phyloP scores from a whole-genome alignment of 1,284 basidiomycete genomes.

The Leccinum griseonigrum region DNA sequence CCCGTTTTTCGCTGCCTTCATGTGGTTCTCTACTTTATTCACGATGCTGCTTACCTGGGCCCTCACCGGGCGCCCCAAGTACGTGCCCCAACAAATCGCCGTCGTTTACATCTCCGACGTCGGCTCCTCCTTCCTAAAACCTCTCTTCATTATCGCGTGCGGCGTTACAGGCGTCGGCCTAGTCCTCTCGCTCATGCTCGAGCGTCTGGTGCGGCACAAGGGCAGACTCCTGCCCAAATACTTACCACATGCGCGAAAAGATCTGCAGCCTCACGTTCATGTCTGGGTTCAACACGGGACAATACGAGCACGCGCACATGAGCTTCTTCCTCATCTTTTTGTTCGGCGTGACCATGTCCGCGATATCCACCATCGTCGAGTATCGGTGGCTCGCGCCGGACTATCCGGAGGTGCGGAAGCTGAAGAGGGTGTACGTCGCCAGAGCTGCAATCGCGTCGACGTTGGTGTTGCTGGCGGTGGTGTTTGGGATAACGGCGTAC shows the following conservation, averaged over 20 bases:
- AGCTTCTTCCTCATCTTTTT: slow-evolving; percentile 54
- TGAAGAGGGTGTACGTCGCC: slow-evolving; percentile 53
- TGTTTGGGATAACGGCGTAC: slow-evolving; percentile 55
- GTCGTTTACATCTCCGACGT: slow-evolving; percentile 76
- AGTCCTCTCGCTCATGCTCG: slow-evolving; percentile 54
- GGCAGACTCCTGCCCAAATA: slow-evolving; percentile 61
- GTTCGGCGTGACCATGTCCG: slow-evolving; percentile 60
- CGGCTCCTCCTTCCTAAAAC: slow-evolving; percentile 67
- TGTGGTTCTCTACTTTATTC: slow-evolving; percentile 65
- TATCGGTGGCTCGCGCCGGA: slow-evolving; percentile 64
- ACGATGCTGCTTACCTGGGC: slow-evolving; percentile 70
- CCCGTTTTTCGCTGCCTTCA: slow-evolving; percentile 53
- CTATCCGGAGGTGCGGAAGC: slow-evolving; percentile 43
- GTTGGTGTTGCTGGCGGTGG: slow-evolving; percentile 59
- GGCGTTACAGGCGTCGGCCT: slow-evolving; percentile 60
- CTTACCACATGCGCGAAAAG: slow-evolving; percentile 48
- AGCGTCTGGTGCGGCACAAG: slow-evolving; percentile 60
- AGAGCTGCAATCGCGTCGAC: slow-evolving; percentile 58
- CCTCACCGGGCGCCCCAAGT: slow-evolving; percentile 46
- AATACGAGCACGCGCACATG: not conserved
- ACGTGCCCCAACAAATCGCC: slow-evolving; percentile 46
- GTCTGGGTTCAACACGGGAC: slow-evolving; percentile 60
- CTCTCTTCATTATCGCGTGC: slow-evolving; percentile 65
- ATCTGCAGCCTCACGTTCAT: slow-evolving; percentile 59
- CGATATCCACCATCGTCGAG: slow-evolving; percentile 69